Conservation (phyloP, 164 flowering plant species). For the Aristolochia fimbriata region DNA sequence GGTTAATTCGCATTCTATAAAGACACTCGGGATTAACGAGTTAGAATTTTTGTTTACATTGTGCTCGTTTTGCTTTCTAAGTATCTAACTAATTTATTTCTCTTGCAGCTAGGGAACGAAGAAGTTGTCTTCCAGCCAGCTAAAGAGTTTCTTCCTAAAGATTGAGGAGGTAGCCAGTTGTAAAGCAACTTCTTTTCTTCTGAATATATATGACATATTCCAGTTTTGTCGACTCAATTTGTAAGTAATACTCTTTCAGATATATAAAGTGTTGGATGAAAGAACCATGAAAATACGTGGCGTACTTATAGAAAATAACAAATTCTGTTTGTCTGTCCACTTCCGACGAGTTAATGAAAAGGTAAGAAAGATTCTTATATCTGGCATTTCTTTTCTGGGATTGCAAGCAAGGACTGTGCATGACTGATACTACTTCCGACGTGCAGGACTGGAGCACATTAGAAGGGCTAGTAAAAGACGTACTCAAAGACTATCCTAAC, state of each 20-base stretch:
- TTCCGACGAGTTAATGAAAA: slow-evolving; percentile 10
- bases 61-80: neutral
- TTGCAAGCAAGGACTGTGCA: neutral
- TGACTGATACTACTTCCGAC: neutral
- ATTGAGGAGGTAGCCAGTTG: slow-evolving; percentile 52
- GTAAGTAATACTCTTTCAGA: neutral
- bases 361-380: slow-evolving; percentile 1
- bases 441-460: slow-evolving; percentile 9
- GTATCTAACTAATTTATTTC: neutral
- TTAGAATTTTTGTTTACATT: neutral
- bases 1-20: neutral
- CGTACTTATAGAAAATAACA: slow-evolving; percentile 11
- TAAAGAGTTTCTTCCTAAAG: slow-evolving; percentile 62
- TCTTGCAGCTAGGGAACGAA: slow-evolving; percentile 29
- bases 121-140: slow-evolving; percentile 72
- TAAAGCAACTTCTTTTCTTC: neutral
- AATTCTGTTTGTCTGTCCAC: slow-evolving; percentile 14
- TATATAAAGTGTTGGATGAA: slow-evolving; percentile 7
- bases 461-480: slow-evolving; percentile 7
- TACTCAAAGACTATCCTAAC: slow-evolving; percentile 7
- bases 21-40: neutral
- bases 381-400: neutral
- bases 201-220: neutral
- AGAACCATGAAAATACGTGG: slow-evolving; percentile 9
- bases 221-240: neutral